A percentile compares a stretch with the other conserved stretches of the same genome.
These are phyloP conservation scores for Saitozyma podzolica DNA, from an alignment of 768 basidiomycete species.

Conservation along the genomic window DNA sequence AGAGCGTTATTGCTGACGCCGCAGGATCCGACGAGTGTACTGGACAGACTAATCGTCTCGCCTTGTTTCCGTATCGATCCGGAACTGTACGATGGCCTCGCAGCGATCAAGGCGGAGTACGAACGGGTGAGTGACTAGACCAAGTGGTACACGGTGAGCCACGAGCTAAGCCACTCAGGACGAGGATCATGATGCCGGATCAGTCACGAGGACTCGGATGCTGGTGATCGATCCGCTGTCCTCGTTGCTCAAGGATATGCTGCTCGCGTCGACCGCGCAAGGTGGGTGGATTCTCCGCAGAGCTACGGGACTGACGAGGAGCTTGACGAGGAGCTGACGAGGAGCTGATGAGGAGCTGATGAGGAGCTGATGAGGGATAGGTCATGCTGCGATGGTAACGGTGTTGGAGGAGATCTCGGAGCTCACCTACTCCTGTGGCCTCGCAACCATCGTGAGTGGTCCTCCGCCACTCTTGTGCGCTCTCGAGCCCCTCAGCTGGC, in stretches of 20 bases:
- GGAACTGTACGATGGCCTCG: constrained; percentile 32
- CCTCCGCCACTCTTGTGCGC: neutral
- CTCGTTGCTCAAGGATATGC: constrained; percentile 41
- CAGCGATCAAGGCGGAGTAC: constrained; percentile 20
- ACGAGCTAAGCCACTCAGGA: too few species aligned
- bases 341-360: too few species aligned
- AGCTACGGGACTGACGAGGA: too few species aligned
- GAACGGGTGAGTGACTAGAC: constrained; percentile 15
- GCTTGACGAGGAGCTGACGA: too few species aligned
- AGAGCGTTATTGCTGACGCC: neutral
- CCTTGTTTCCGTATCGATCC: constrained; percentile 39
- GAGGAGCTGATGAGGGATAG: constrained; percentile 11
- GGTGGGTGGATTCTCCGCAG: constrained; percentile 18
- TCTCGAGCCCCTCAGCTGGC: neutral
- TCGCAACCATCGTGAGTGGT: constrained; percentile 31
- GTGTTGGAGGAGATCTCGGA: constrained; percentile 39
- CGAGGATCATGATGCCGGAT: too few species aligned
- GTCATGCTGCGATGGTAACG: constrained; percentile 38
- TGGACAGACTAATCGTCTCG: constrained; percentile 27
- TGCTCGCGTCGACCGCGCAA: constrained; percentile 36
- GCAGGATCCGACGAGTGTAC: constrained; percentile 19
- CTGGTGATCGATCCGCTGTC: constrained; percentile 45
- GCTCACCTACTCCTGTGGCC: constrained; percentile 22
- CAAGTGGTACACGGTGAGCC: too few species aligned
- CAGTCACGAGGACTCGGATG: constrained; percentile 13